Evolutionary conservation across 371 early-diverging fungal genomes (phyloP).

Genomic region (Mucor racemosus): DNA sequence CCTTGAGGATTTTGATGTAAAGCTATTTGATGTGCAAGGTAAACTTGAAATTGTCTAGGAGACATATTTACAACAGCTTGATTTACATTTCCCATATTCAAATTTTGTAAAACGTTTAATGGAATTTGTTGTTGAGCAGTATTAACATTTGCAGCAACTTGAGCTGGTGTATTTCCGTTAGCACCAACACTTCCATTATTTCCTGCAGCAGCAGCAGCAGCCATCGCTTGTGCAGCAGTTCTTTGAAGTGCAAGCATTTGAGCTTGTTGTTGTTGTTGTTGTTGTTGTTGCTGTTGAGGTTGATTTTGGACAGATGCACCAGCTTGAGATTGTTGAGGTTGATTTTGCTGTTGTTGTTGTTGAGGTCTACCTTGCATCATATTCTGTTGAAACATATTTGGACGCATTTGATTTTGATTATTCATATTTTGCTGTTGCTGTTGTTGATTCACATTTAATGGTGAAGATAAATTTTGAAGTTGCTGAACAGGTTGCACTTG

Average conservation of each 20-base stretch:
- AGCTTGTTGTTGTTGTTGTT: conserved; percentile 28
- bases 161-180: conserved; percentile 7
- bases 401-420: conserved; percentile 30
- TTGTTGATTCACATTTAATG: conserved; percentile 28
- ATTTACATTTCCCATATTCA: conserved; percentile 27
- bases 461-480: conserved; percentile 26
- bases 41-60: conserved; percentile 40
- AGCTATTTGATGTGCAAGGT: conserved; percentile 35
- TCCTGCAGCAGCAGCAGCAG: conserved; percentile 30
- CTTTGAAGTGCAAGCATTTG: conserved; percentile 39
- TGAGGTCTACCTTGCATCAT: conserved; percentile 34
- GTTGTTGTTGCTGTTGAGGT: conserved; percentile 9
- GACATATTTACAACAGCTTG: conserved; percentile 29
- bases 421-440: conserved; percentile 23
- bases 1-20: conserved; percentile 25
- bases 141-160: conserved; percentile 10
- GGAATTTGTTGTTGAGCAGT: conserved; percentile 28
- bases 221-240: conserved; percentile 34
- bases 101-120: conserved; percentile 31
- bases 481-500: conserved; percentile 24
- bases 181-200: conserved; percentile 5
- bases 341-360: conserved; percentile 23
- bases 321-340: conserved; percentile 21
- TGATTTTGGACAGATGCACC: background rate
- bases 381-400: conserved; percentile 38